These are phyloP conservation scores for Aspergillus luchuensis DNA, from an alignment of 2,329 filamentous ascomycete species.

Conservation along the genomic window DNA sequence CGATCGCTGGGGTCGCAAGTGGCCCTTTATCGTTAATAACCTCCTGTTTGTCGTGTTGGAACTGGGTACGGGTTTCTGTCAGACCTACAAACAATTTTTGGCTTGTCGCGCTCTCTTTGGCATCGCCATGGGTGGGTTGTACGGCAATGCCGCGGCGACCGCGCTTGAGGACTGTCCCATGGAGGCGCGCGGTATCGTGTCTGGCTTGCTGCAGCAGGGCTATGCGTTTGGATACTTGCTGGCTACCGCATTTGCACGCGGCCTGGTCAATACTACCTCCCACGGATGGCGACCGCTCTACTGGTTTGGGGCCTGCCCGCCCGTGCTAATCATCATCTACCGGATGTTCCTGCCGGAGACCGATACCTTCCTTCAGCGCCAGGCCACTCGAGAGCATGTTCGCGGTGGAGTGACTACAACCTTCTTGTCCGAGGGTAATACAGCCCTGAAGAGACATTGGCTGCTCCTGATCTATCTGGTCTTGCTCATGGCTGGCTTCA, in stretches of 20 bases:
- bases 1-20: slow-evolving; percentile 60
- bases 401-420: slow-evolving; percentile 62
- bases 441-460: slow-evolving; percentile 80
- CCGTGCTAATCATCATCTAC: slow-evolving; percentile 77
- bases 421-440: slow-evolving; percentile 75
- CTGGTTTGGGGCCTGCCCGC: slow-evolving; percentile 85
- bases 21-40: slow-evolving; percentile 64
- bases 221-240: slow-evolving; percentile 68
- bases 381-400: slow-evolving; percentile 62
- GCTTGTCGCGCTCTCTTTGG: slow-evolving; percentile 63
- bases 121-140: slow-evolving; percentile 66
- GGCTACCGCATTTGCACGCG: slow-evolving; percentile 56
- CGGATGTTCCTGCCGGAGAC: slow-evolving; percentile 80
- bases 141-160: slow-evolving; percentile 64
- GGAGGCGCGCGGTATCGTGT: slow-evolving; percentile 61
- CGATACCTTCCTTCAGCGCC: slow-evolving; percentile 66
- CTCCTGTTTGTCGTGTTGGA: slow-evolving; percentile 63
- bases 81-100: slow-evolving; percentile 61
- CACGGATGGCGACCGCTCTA: slow-evolving; percentile 83
- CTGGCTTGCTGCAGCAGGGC: slow-evolving; percentile 64
- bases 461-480: slow-evolving; percentile 77
- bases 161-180: slow-evolving; percentile 64
- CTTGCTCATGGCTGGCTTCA: slow-evolving; percentile 86
- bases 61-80: slow-evolving; percentile 61
- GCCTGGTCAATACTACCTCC: slow-evolving; percentile 65